Conservation (phyloP, 23 red algal species). For the Gracilaria gracilis region DNA sequence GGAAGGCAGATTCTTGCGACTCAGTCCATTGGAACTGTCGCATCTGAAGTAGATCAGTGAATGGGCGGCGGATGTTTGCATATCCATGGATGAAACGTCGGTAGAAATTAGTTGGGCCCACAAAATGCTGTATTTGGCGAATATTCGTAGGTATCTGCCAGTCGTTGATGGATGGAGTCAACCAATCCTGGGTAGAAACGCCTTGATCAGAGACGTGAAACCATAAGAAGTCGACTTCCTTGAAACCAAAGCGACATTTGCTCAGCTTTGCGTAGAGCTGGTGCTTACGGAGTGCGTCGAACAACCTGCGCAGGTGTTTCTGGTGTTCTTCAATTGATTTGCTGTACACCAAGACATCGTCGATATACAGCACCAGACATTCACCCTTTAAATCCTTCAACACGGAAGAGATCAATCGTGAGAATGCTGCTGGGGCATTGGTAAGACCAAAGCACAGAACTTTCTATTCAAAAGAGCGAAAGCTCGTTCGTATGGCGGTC, state of each 20-base stretch:
- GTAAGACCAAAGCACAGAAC: conserved; percentile 23
- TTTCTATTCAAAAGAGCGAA: conserved; percentile 31
- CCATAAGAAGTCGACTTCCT: background rate
- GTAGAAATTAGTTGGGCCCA: conserved; percentile 19
- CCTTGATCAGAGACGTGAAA: background rate
- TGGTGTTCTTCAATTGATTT: background rate
- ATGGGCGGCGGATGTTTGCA: background rate
- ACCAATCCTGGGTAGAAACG: background rate
- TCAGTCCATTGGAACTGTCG: no score
- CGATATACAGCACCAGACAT: background rate
- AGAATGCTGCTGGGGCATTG: conserved; percentile 31
- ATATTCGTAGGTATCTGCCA: background rate
- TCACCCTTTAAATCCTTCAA: background rate
- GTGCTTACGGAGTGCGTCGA: background rate
- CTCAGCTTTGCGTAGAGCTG: no score
- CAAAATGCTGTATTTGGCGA: conserved; percentile 10
- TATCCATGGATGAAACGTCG: conserved; percentile 19
- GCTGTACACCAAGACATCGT: background rate
- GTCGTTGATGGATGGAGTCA: background rate
- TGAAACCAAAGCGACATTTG: background rate
- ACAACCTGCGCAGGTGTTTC: background rate
- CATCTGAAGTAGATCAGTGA: background rate
- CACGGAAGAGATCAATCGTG: background rate
- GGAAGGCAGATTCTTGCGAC: background rate
- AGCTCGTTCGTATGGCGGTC: conserved; percentile 22